Evolutionary conservation across 257 asterid genomes (phyloP), one percentile per base, ranked within the genome.

Genomic region (Solanum stenotomum): DNA sequence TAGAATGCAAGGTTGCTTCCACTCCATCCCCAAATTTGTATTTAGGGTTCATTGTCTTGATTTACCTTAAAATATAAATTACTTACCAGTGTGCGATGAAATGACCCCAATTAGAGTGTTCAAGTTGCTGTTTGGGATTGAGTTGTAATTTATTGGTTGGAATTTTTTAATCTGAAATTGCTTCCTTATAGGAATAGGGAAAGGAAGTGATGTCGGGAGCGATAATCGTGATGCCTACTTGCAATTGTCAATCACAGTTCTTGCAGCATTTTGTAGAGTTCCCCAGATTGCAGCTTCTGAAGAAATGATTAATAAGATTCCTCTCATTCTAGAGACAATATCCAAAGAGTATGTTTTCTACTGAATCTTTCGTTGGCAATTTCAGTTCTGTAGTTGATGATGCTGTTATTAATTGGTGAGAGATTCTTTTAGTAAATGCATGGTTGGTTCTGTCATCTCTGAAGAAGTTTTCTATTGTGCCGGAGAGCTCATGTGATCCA

Each of bases 261-360:
- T 97, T 33, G 93, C 99, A 5, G 91, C 97, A 9, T 90, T 97
- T 88, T 93, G 95, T 44, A 92, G 98, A 89, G 93, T 94, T 85
- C 91, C 96, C 10, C 92, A 94, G 88, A 91, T 97, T 87, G 98
- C 98, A 49, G 90, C 97, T 88, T 90, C 95, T 33, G 88, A 90
- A 68, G 94, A 95, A 59, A 95, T 97, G 96, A 84, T 92, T 56
- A 74, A 94, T 0, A 89, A 89, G 79, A 86, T 97, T 85, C 95
- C 96, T 37, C 92, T 94, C 33, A 63, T 97, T 74, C 31, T 95
- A 89, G 95, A 95, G 89, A 87, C 90, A 82, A 63, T 93, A 90
- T 89, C 93, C 23, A 83, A 31, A 44, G 93, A 88, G 98, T 96
- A 90, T 87, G 97, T 88, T 25, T 23, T 25, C 79, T 42, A 1